A percentile compares a stretch with the other conserved stretches of the same genome.
Conservation (phyloP, 345 rosid genomes). For the Bruguiera gymnorhiza region DNA sequence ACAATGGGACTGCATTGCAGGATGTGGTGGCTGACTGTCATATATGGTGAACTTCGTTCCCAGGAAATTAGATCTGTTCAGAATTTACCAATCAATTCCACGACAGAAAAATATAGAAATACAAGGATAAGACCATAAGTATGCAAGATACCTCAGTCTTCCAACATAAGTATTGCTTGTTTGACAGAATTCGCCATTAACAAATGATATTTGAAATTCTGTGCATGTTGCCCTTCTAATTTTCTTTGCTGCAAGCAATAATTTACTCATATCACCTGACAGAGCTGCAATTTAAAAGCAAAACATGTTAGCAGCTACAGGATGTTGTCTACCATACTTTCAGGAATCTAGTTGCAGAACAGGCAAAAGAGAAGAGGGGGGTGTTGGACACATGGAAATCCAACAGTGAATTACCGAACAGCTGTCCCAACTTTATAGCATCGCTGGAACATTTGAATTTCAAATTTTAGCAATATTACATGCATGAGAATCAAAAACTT, state of each 20-base stretch:
- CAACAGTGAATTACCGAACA: background rate
- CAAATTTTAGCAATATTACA: no score
- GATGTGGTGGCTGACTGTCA: slow-evolving; percentile 54
- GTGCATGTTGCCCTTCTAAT: slow-evolving; percentile 62
- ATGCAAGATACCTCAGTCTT: slow-evolving; percentile 55
- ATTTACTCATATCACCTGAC: slow-evolving; percentile 69
- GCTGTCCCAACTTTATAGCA: no score
- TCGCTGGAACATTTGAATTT: no score
- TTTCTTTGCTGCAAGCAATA: slow-evolving; percentile 81
- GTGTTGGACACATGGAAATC: background rate
- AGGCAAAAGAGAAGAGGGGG: background rate
- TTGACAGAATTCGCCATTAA: slow-evolving; percentile 59
- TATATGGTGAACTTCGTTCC: slow-evolving; percentile 83
- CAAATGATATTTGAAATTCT: slow-evolving; percentile 70
- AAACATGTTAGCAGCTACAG: slow-evolving; percentile 6
- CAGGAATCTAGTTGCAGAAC: background rate
- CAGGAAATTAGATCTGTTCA: slow-evolving; percentile 80
- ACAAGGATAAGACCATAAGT: slow-evolving; percentile 2
- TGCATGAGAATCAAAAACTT: no score
- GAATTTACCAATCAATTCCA: slow-evolving; percentile 16
- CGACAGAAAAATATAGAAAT: slow-evolving; percentile 2
- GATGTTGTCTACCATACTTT: background rate
- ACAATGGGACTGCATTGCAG: slow-evolving; percentile 29
- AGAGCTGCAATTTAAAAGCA: slow-evolving; percentile 41
- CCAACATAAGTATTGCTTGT: slow-evolving; percentile 60